A percentile compares a stretch with the other conserved stretches of the same genome.
Conservation (phyloP, 2,329 filamentous ascomycete species). For the Fusarium nygamai region DNA sequence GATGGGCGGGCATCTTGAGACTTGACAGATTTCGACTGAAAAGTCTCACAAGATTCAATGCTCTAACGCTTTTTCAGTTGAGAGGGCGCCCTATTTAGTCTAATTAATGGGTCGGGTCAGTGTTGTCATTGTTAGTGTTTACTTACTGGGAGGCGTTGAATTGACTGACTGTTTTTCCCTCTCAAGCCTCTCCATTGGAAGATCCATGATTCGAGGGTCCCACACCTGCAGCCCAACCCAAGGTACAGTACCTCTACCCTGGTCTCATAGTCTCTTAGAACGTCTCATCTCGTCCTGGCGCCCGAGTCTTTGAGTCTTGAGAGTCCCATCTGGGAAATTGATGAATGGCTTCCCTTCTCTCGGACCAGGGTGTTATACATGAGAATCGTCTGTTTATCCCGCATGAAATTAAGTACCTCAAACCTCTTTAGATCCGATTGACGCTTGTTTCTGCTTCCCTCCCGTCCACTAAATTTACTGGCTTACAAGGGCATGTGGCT, state of each 20-base stretch:
- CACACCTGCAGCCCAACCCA: conserved; percentile 39
- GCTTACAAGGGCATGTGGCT: conserved; percentile 2
- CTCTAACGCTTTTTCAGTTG: conserved; percentile 11
- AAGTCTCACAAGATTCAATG: conserved; percentile 7
- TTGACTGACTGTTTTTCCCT: background rate
- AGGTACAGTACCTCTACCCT: background rate
- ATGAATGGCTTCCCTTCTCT: conserved; percentile 18
- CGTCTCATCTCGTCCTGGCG: conserved; percentile 45
- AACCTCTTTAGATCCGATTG: background rate
- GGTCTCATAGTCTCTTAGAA: conserved; percentile 7
- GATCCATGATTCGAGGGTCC: conserved; percentile 21
- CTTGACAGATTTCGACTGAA: conserved; percentile 13
- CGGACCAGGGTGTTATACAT: conserved; percentile 20
- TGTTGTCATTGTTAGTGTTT: conserved; percentile 11
- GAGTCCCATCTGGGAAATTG: conserved; percentile 24
- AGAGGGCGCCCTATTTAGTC: conserved; percentile 17
- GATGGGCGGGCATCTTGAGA: background rate
- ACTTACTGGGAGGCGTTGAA: background rate
- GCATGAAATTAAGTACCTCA: conserved; percentile 19
- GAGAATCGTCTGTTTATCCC: conserved; percentile 8
- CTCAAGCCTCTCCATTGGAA: background rate
- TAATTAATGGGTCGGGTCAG: conserved; percentile 9
- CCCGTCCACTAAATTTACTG: conserved; percentile 17
- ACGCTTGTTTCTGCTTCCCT: conserved; percentile 30
- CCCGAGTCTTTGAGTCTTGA: conserved; percentile 39